A percentile compares a stretch with the other conserved stretches of the same genome.
Conservation (phyloP, 2,329 filamentous ascomycete species). For the Penicillium sp. region DNA sequence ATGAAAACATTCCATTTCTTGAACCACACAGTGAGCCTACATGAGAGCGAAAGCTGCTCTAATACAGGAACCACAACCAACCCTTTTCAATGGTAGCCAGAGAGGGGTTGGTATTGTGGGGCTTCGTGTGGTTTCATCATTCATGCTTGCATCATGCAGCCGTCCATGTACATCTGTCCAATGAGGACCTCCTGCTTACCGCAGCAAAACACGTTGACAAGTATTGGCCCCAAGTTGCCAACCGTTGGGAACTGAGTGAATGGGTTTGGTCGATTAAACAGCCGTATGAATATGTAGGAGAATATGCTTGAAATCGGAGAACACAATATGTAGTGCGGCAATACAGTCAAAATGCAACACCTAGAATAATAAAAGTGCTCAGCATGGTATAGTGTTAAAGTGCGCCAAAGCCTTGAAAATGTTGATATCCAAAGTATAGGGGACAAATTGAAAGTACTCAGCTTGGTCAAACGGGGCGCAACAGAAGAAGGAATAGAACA, state of each 20-base stretch:
- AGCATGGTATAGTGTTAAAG: no score
- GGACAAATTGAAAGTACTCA: no score
- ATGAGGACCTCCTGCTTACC: not conserved
- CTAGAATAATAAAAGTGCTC: no score
- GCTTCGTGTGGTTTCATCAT: not conserved
- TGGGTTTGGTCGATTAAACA: not conserved
- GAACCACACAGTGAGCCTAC: no score
- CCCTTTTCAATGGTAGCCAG: no score
- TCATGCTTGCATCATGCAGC: not conserved
- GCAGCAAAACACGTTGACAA: not conserved
- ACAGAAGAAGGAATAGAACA: no score
- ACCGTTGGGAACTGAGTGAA: not conserved
- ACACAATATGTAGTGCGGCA: not conserved
- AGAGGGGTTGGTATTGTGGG: not conserved
- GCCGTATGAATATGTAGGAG: not conserved
- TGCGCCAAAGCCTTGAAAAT: no score
- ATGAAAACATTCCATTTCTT: no score
- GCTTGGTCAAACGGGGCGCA: no score
- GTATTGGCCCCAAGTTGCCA: not conserved
- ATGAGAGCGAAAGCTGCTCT: no score
- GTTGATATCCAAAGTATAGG: accelerated
- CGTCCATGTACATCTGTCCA: not conserved
- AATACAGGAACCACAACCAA: no score
- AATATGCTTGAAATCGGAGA: not conserved
- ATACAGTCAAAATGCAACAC: not conserved